These are phyloP conservation scores for Phytophthora boehmeriae DNA, from an alignment of 352 stramenopile genomes.

Conservation along the genomic window DNA sequence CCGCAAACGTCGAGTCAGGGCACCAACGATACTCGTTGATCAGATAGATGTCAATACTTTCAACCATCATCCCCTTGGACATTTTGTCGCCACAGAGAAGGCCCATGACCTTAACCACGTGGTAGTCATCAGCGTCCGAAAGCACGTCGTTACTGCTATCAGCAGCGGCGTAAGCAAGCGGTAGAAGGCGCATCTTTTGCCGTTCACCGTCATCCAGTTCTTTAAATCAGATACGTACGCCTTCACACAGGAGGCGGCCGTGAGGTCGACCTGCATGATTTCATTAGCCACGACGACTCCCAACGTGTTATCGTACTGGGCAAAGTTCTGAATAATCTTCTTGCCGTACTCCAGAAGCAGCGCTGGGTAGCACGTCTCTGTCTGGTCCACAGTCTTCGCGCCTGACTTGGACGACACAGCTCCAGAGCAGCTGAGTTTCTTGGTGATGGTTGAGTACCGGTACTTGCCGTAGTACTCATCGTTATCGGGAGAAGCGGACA, in stretches of 20 bases:
- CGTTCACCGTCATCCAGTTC: slow-evolving; percentile 89
- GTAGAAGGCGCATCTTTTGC: slow-evolving; percentile 83
- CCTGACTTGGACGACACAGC: slow-evolving; percentile 42
- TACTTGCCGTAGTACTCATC: slow-evolving; percentile 88
- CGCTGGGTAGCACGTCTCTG: slow-evolving; percentile 84
- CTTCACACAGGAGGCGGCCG: slow-evolving; percentile 80
- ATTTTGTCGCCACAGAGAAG: slow-evolving; percentile 86
- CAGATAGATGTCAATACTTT: slow-evolving; percentile 89
- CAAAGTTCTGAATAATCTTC: slow-evolving; percentile 90
- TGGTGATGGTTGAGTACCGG: slow-evolving; percentile 79
- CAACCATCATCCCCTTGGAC: slow-evolving; percentile 76
- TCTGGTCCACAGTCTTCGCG: slow-evolving; percentile 61
- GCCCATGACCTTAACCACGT: slow-evolving; percentile 83
- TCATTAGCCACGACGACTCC: slow-evolving; percentile 86
- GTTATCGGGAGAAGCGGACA: slow-evolving; percentile 82
- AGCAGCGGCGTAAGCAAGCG: slow-evolving; percentile 80
- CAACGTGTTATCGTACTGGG: slow-evolving; percentile 88
- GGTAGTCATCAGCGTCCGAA: slow-evolving; percentile 75
- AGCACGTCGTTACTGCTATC: slow-evolving; percentile 76
- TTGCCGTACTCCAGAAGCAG: slow-evolving; percentile 88
- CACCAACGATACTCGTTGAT: slow-evolving; percentile 92
- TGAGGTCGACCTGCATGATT: slow-evolving; percentile 87
- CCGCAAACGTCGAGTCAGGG: slow-evolving; percentile 61
- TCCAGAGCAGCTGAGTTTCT: slow-evolving; percentile 60
- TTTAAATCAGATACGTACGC: slow-evolving; percentile 85